A percentile compares a stretch with the other conserved stretches of the same genome.
phyloP scores from a whole-genome alignment of 192 early-diverging fungal species.

The Geosiphon pyriformis region DNA sequence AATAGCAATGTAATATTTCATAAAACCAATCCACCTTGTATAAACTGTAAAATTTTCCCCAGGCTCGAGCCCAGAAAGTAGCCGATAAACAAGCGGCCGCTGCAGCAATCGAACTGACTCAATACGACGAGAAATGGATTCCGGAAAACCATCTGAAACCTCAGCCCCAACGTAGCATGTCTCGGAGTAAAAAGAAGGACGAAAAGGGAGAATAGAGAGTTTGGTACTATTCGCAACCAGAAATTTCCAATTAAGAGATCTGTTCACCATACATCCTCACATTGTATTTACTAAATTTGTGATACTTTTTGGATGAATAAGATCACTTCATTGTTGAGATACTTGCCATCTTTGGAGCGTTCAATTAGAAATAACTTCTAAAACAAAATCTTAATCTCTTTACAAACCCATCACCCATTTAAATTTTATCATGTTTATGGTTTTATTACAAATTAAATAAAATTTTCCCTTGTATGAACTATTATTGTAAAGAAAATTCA shows the following conservation, averaged over 20 bases:
- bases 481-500: too few species aligned
- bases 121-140: conserved; percentile 49
- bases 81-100: background rate
- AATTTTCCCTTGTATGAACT: too few species aligned
- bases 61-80: background rate
- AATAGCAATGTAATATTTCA: background rate
- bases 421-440: too few species aligned
- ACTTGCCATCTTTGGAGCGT: too few species aligned
- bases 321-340: background rate
- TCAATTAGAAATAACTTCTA: too few species aligned
- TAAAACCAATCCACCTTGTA: background rate
- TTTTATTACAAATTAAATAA: too few species aligned
- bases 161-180: background rate
- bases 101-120: background rate
- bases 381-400: too few species aligned
- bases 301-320: background rate
- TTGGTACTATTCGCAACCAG: background rate
- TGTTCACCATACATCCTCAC: background rate
- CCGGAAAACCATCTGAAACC: conserved; percentile 40
- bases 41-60: background rate
- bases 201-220: background rate
- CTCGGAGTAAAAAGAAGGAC: conserved; percentile 11
- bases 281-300: background rate
- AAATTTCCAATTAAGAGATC: background rate
- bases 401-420: too few species aligned